A percentile compares a stretch with the other conserved stretches of the same genome.
These are phyloP conservation scores for Naganishia vaughanmartiniae DNA, from an alignment of 768 basidiomycete genomes.

Conservation along the genomic window DNA sequence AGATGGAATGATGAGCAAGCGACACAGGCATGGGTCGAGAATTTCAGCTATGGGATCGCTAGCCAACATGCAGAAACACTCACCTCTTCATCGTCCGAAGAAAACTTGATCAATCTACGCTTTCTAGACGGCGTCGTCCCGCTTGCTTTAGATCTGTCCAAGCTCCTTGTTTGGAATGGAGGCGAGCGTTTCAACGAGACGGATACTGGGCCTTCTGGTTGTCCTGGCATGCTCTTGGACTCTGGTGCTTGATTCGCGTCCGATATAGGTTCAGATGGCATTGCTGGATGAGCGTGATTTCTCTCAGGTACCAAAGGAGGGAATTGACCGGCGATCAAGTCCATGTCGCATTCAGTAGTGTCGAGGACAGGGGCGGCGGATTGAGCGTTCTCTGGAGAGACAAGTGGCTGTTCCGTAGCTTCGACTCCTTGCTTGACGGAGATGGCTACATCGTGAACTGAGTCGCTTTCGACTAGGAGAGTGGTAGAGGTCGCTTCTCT, in stretches of 20 bases:
- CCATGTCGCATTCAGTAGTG: neutral
- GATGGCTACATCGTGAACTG: neutral
- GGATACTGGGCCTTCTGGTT: neutral
- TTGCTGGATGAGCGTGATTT: neutral
- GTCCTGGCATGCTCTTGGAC: neutral
- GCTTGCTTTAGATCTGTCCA: neutral
- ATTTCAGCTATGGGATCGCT: neutral
- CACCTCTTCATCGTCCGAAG: conserved; percentile 3
- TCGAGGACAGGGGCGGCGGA: neutral
- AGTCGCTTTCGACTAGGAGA: neutral
- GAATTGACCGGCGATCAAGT: neutral
- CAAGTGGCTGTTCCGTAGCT: neutral
- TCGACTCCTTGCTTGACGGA: neutral
- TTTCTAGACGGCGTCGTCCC: neutral
- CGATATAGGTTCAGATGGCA: neutral
- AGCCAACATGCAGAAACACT: neutral
- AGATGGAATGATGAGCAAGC: neutral
- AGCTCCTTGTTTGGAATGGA: neutral
- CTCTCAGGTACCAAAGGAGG: neutral
- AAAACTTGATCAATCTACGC: neutral
- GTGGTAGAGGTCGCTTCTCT: neutral
- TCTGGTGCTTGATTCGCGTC: neutral
- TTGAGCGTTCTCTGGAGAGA: neutral
- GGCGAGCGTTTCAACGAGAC: neutral
- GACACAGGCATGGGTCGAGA: neutral